Evolutionary conservation across 2,329 filamentous ascomycete species (phyloP).

Genomic region (Zopfia rhizophila): DNA sequence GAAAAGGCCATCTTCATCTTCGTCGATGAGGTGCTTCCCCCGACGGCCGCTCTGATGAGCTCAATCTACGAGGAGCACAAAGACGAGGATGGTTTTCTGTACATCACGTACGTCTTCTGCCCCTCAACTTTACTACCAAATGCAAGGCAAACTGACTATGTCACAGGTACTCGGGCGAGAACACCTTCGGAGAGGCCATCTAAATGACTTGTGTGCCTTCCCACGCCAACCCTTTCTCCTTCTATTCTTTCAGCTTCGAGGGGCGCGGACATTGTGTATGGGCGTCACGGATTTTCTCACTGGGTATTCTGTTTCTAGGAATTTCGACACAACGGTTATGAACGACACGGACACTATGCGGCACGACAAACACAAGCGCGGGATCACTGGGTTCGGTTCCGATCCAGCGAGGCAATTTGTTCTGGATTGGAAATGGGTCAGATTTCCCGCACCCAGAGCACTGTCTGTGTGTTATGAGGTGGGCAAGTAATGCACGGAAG

Average conservation of each 20-base stretch:
- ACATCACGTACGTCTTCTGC: conserved; percentile 80
- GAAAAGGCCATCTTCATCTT: conserved; percentile 99
- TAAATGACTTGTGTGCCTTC: conserved; percentile 32
- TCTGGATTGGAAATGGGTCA: too few species aligned
- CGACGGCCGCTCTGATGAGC: conserved; percentile 97
- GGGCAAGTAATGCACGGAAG: conserved; percentile 1
- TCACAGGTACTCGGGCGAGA: conserved; percentile 90
- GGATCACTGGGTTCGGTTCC: too few species aligned
- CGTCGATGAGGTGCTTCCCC: conserved; percentile 96
- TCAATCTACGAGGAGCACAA: conserved; percentile 99
- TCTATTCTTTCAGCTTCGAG: conserved; percentile 23
- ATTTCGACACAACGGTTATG: too few species aligned
- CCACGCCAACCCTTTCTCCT: conserved; percentile 6
- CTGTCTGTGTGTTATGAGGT: not conserved
- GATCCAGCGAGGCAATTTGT: too few species aligned
- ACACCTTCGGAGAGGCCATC: conserved; percentile 81
- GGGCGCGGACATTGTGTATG: conserved; percentile 39
- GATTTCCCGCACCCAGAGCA: conserved; percentile 10
- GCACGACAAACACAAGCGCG: too few species aligned
- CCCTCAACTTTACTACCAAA: not conserved
- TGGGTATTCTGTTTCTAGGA: too few species aligned
- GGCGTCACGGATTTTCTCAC: too few species aligned
- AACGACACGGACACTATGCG: too few species aligned
- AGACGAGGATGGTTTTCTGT: conserved; percentile 87
- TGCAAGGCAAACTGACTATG: conserved; percentile 30